Evolutionary conservation across 805 yeast species (phyloP), one percentile per base, ranked within the genome.

Genomic region (Ascoidea tarda): DNA sequence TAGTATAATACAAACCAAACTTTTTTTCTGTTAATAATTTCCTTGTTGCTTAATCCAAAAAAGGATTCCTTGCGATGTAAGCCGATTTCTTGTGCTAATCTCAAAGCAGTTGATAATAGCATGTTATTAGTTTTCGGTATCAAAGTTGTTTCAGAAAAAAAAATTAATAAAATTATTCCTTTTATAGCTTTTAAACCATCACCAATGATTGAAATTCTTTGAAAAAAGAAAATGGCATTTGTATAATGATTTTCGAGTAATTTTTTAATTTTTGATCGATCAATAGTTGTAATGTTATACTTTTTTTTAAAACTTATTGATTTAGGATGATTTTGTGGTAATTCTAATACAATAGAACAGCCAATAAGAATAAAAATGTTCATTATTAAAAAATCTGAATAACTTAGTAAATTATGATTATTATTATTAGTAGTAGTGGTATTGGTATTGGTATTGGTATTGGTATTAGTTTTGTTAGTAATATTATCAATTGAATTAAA

Each of bases 61-160:
- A 70, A 69, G 2, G 73, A 59, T 49, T 77, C 82, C 4, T 63
- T 63, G 50, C 79, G 64, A 57, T 81, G 78, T 6, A 83, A 65
- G 0, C 86, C 86, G 60, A 79, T 59, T 46, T 77, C 81, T 49
- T 73, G 75, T 0, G 83, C 82, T 55, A 71, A 73, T 55, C 81
- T 66, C 5, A 76, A 69, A 6, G 79, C 77, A 1, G 74, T 68
- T 1, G 77, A 61, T 5, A 70, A 60, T 16, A 78, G 57, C 50
- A 70, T 64, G 50, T 67, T 69, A 4, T 73, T 68, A 6, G 73
- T 63, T 46, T 75, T 77, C 1, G 72, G 63, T 33, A 73, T 70
- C 49, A 61, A 55, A 28, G 65, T 60, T 10, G 63, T 61, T 46
- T 69, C 73, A 8, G 71, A 57, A 46, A 66, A 62, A 16, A 60